Conservation (phyloP, 352 stramenopile genomes). For the Pythium guiyangense region DNA sequence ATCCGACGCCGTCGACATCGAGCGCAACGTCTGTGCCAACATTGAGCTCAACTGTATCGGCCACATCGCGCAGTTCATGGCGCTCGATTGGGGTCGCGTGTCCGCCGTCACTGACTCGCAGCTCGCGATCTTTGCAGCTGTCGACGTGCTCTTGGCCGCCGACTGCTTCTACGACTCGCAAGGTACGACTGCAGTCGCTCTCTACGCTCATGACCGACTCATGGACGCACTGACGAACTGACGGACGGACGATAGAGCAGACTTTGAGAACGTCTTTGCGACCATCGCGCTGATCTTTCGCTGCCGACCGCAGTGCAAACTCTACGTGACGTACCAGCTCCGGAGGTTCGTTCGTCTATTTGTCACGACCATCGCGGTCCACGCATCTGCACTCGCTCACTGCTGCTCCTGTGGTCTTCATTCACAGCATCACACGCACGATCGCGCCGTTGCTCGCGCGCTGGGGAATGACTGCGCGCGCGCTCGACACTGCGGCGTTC, state of each 20-base stretch:
- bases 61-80: slow-evolving; percentile 27
- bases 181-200: slow-evolving; percentile 16
- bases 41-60: slow-evolving; percentile 42
- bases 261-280: slow-evolving; percentile 69
- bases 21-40: slow-evolving; percentile 47
- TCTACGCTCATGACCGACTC: too few species aligned
- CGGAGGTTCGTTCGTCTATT: slow-evolving; percentile 28
- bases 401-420: neutral
- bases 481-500: slow-evolving; percentile 31
- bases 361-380: neutral
- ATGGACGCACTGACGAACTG: neutral
- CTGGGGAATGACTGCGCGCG: slow-evolving; percentile 34
- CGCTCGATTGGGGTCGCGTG: slow-evolving; percentile 47
- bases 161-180: slow-evolving; percentile 73
- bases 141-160: slow-evolving; percentile 51
- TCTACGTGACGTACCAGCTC: slow-evolving; percentile 64
- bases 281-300: slow-evolving; percentile 62
- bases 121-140: slow-evolving; percentile 20
- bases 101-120: slow-evolving; percentile 19
- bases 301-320: slow-evolving; percentile 31
- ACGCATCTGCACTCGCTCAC: neutral
- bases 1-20: slow-evolving; percentile 34
- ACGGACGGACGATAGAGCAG: slow-evolving; percentile 12
- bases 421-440: slow-evolving; percentile 39
- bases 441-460: slow-evolving; percentile 50